phyloP scores from a whole-genome alignment of 1,284 basidiomycete species.

The Exobasidium rhododendri region DNA sequence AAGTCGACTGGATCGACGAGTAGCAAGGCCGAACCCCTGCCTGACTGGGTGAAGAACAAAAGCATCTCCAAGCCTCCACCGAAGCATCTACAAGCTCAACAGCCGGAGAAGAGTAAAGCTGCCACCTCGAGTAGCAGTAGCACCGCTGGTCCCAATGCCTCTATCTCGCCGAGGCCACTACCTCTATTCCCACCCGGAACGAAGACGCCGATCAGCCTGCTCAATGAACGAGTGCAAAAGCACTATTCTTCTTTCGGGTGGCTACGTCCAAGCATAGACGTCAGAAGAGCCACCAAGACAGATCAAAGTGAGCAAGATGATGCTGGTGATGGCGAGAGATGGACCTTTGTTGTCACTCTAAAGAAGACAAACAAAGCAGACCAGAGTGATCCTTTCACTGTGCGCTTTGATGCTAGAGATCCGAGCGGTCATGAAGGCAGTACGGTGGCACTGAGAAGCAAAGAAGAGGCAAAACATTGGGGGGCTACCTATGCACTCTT shows the following conservation, averaged over 20 bases:
- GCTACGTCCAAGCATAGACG: slow-evolving; percentile 6
- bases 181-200: slow-evolving; percentile 51
- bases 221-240: slow-evolving; percentile 52
- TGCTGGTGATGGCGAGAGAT: slow-evolving; percentile 15
- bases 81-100: slow-evolving; percentile 24
- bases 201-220: slow-evolving; percentile 54
- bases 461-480: slow-evolving; percentile 44
- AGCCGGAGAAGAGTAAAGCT: slow-evolving; percentile 14
- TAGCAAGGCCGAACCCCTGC: slow-evolving; percentile 50
- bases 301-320: slow-evolving; percentile 1
- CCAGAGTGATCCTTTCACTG: slow-evolving; percentile 37
- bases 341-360: slow-evolving; percentile 44
- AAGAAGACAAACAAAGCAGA: slow-evolving; percentile 52
- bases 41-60: slow-evolving; percentile 53
- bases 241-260: slow-evolving; percentile 14
- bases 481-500: slow-evolving; percentile 55
- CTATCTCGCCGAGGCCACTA: not conserved
- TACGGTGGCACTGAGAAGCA: slow-evolving; percentile 36
- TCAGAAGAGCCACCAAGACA: not conserved
- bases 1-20: slow-evolving; percentile 51
- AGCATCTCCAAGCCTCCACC: slow-evolving; percentile 40
- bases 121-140: not conserved
- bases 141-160: not conserved
- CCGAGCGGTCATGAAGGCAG: slow-evolving; percentile 37
- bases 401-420: slow-evolving; percentile 49